Base-by-base conservation (phyloP, 2,329 filamentous ascomycete species). In the Myriosclerotinia curreyana region DNA sequence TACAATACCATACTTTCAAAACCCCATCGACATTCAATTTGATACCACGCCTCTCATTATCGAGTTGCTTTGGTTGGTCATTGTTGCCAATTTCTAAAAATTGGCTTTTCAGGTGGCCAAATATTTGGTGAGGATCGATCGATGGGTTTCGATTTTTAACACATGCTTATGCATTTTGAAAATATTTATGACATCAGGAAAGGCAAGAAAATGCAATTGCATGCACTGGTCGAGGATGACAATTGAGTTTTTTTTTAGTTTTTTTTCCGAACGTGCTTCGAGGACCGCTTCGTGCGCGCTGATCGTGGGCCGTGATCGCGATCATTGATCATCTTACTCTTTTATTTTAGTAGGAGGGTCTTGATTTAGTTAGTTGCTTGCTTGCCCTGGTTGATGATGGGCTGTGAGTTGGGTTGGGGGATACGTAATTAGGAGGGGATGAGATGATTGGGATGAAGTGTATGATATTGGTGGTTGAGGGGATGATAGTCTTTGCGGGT, bases 1-100 rank as follows among this genome's bases (percentile, higher is more conserved):
- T 70, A 68, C 44, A 69, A 64, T 69, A 69, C 56, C 36, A 42
- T 31, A 42, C 15, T 22, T 46, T 46, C 38, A 46, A 46, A 34
- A 54, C 34, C 17, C 20, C 28, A 25, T 46, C 17, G 38, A 54
- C 44, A 20, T 36, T 25, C 50, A 25, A 22, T 22, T 53, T 20
- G 50, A 46, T 46, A 22, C 38, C 22, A 46, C 46, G 22, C 44
- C 7, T 60, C 17, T 28, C 17, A 50, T n/a, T 36, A 40, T 60
- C 31, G 22, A 40, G n/a, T 28, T 36, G 1, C 6, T 3, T 5
- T 20, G 22, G 2, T 25, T 58, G 15, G 31, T 34, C 42, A n/a
- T 46, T 28, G 15, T 15, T 25, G 12, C 42, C 15, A n/a, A 2
- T 20, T 28, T 31, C 9, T 15, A 40, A 15, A 15, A 40, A 28